Conservation (phyloP, 1,139 yeast genomes). For the Geotrichum histeridarum region DNA sequence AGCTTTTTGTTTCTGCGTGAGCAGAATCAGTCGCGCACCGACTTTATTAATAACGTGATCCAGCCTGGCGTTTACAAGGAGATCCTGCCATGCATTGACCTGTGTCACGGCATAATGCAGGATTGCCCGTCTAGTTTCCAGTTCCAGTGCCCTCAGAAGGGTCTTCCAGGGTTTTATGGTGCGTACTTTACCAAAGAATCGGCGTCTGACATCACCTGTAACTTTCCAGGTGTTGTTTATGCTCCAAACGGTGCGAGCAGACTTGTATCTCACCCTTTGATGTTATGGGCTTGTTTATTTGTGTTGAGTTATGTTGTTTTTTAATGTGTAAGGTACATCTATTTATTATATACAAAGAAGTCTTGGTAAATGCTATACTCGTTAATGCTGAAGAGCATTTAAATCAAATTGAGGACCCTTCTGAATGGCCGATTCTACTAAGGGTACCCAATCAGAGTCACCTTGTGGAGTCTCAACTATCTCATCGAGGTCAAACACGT, state of each 20-base stretch:
- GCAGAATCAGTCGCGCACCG: constrained; percentile 55
- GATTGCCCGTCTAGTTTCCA: constrained; percentile 78
- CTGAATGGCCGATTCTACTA: background rate
- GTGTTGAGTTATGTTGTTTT: background rate
- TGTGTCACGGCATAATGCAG: constrained; percentile 71
- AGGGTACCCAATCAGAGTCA: constrained; percentile 9
- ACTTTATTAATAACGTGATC: constrained; percentile 51
- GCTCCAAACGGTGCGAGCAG: constrained; percentile 7
- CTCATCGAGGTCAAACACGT: constrained; percentile 63
- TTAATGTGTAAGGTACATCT: background rate
- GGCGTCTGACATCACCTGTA: constrained; percentile 15
- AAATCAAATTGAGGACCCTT: background rate
- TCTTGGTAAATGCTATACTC: background rate
- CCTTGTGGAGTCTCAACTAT: constrained; percentile 36
- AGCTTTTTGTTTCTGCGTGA: constrained; percentile 48
- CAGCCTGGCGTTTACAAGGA: constrained; percentile 71
- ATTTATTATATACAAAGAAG: background rate
- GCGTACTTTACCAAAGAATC: constrained; percentile 15
- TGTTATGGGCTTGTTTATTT: background rate
- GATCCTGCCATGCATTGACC: constrained; percentile 76
- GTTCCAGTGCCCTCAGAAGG: constrained; percentile 55
- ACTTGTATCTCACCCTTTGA: background rate
- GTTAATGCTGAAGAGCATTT: background rate
- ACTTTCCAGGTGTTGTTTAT: constrained; percentile 20
- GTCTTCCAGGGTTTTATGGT: constrained; percentile 17